These are phyloP conservation scores for Pulveroboletus sp. DNA, from an alignment of 1,284 basidiomycete genomes.

Conservation along the genomic window DNA sequence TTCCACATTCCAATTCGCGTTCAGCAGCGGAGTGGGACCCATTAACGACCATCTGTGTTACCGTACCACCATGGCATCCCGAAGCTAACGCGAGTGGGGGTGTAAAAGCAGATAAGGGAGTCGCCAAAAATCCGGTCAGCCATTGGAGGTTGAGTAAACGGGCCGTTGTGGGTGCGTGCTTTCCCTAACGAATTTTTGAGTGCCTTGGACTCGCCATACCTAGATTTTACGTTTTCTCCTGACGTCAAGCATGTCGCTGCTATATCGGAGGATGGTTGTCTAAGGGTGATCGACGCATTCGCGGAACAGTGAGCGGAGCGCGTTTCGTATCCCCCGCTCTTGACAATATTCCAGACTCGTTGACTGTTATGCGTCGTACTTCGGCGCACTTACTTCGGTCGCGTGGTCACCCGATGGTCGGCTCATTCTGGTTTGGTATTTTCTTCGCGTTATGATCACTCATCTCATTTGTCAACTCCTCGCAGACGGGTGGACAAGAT, in stretches of 20 bases:
- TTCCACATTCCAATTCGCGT: constrained; percentile 14
- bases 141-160: constrained; percentile 78
- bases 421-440: constrained; percentile 75
- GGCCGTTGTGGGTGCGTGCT: constrained; percentile 67
- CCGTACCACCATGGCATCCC: constrained; percentile 81
- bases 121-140: constrained; percentile 81
- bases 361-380: constrained; percentile 91
- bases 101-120: constrained; percentile 58
- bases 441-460: neutral
- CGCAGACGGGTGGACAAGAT: constrained; percentile 84
- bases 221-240: constrained; percentile 88
- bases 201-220: constrained; percentile 1
- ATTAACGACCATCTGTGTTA: constrained; percentile 73
- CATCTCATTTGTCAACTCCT: constrained; percentile 4
- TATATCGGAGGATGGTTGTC: constrained; percentile 86
- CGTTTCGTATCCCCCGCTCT: neutral
- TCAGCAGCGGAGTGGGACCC: constrained; percentile 62
- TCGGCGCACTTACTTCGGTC: constrained; percentile 85
- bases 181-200: neutral
- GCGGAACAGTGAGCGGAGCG: constrained; percentile 71
- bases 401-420: constrained; percentile 95
- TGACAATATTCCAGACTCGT: constrained; percentile 56
- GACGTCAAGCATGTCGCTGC: constrained; percentile 86
- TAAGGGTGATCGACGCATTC: constrained; percentile 84
- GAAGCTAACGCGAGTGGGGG: constrained; percentile 43